Conservation (phyloP, 805 yeast genomes). For the Kodamaea kakaduensis region DNA sequence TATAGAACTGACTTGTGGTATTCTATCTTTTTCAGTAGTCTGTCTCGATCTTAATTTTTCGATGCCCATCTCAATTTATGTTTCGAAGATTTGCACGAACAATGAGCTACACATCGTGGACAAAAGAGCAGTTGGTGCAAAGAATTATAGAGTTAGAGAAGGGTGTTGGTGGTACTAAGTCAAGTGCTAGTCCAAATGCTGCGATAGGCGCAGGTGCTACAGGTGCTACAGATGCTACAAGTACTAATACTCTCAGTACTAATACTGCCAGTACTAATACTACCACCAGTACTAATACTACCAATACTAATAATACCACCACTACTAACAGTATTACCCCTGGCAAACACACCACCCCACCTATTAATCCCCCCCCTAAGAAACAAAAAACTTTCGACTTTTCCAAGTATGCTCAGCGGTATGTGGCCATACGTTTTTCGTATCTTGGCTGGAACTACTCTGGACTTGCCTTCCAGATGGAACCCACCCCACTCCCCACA, state of each 20-base stretch:
- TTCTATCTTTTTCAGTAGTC: too few relatives aligned
- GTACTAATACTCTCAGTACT: not conserved
- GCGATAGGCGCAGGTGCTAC: not conserved
- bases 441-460: conserved; percentile 94
- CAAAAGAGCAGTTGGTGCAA: conserved; percentile 58
- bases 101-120: too few relatives aligned
- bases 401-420: conserved; percentile 56
- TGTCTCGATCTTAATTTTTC: too few relatives aligned
- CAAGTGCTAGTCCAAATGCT: not conserved
- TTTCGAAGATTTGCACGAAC: conserved; percentile 5
- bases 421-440: conserved; percentile 77
- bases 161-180: not conserved
- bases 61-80: conserved; percentile 3
- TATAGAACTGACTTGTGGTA: too few relatives aligned
- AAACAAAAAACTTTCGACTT: conserved; percentile 57
- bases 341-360: not conserved
- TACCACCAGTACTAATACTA: too few relatives aligned
- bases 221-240: not conserved
- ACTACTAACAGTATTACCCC: not conserved
- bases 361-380: conserved; percentile 3
- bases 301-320: too few relatives aligned
- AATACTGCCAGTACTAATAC: too few relatives aligned
- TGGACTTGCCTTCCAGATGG: conserved; percentile 81
- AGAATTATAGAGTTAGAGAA: conserved; percentile 55
- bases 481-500: conserved; percentile 75